A percentile compares a stretch with the other conserved stretches of the same genome.
phyloP scores from a whole-genome alignment of 441 rosid species.

The Euphorbia neoarborescens region DNA sequence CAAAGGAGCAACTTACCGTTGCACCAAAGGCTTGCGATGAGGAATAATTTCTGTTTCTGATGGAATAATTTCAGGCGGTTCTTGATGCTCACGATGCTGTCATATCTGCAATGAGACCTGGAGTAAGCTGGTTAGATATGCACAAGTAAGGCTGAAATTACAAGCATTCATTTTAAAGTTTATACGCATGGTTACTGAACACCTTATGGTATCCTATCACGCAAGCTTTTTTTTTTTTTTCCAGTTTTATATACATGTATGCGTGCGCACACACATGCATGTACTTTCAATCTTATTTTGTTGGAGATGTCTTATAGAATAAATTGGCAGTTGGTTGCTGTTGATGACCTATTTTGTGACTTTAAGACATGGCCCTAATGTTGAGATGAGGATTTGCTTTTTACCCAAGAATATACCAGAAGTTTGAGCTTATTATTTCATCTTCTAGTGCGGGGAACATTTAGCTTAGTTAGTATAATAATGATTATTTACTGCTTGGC shows the following conservation, averaged over 20 bases:
- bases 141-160: slow-evolving; percentile 58
- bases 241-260: not conserved
- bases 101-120: slow-evolving; percentile 75
- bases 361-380: not conserved
- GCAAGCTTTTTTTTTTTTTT: not conserved
- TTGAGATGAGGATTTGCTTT: not conserved
- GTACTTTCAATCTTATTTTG: not conserved
- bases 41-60: slow-evolving; percentile 20
- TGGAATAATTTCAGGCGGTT: slow-evolving; percentile 53
- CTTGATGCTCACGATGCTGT: slow-evolving; percentile 84
- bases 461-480: slow-evolving; percentile 4
- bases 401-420: not conserved
- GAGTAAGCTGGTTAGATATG: slow-evolving; percentile 87
- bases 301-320: slow-evolving; percentile 5
- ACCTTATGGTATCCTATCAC: not conserved
- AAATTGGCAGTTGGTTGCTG: not conserved
- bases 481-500: not conserved
- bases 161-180: not conserved
- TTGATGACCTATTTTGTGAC: not conserved
- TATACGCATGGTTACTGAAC: not conserved
- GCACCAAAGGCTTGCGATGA: no score
- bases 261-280: no score
- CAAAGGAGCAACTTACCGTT: no score
- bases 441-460: not conserved
- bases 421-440: not conserved